phyloP scores from a whole-genome alignment of 805 yeast genomes.

The Pichia californica region DNA sequence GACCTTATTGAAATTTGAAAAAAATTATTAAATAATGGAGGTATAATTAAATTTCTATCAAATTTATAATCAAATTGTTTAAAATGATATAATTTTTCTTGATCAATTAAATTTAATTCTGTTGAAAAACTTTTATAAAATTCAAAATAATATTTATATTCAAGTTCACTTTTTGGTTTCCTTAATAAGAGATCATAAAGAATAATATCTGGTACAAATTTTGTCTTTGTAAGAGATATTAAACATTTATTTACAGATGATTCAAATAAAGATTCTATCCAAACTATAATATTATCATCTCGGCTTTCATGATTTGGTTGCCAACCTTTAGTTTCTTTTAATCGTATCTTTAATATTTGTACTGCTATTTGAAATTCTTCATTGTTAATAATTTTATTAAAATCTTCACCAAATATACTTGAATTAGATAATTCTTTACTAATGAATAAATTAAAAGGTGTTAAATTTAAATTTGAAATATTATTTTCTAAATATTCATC shows the following conservation, averaged over 20 bases:
- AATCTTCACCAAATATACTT: conserved; percentile 3
- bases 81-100: conserved; percentile 22
- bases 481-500: background rate
- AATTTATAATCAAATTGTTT: conserved; percentile 15
- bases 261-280: conserved; percentile 27
- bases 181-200: conserved; percentile 27
- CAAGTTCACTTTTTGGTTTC: conserved; percentile 20
- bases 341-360: conserved; percentile 19
- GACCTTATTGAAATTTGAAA: conserved; percentile 21
- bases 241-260: conserved; percentile 17
- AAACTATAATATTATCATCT: conserved; percentile 18
- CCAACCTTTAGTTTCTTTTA: conserved; percentile 20
- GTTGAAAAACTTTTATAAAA: conserved; percentile 18
- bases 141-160: conserved; percentile 21
- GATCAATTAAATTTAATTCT: conserved; percentile 21
- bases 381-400: conserved; percentile 4
- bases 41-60: conserved; percentile 18
- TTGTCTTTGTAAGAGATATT: conserved; percentile 12
- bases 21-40: conserved; percentile 25
- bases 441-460: conserved; percentile 4
- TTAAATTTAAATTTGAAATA: background rate
- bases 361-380: conserved; percentile 10
- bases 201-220: conserved; percentile 21
- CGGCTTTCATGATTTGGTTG: conserved; percentile 11
- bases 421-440: conserved; percentile 5